These are phyloP conservation scores for Acanthochlamys bracteata DNA, from an alignment of 106 monocot genomes.

Conservation along the genomic window DNA sequence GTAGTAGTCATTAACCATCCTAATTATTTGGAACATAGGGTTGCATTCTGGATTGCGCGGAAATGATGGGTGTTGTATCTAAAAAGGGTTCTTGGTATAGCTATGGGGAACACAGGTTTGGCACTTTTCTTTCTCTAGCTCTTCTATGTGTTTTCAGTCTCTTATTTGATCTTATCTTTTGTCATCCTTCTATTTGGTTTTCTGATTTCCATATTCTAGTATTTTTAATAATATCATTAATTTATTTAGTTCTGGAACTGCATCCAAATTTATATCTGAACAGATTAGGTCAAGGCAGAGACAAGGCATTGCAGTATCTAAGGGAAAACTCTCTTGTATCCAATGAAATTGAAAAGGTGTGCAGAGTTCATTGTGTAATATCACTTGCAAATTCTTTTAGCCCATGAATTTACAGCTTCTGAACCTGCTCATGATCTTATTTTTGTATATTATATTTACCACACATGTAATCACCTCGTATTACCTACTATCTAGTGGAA, in stretches of 20 bases:
- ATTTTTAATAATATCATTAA: too few relatives aligned
- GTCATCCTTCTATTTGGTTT: too few relatives aligned
- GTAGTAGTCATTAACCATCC: too few relatives aligned
- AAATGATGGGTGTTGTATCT: conserved; percentile 54
- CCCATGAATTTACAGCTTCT: too few relatives aligned
- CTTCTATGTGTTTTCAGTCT: too few relatives aligned
- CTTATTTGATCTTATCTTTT: too few relatives aligned
- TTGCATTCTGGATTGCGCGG: conserved; percentile 93
- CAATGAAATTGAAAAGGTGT: conserved; percentile 81
- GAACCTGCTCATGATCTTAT: too few relatives aligned
- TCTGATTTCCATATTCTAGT: too few relatives aligned
- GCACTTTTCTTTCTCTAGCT: neutral
- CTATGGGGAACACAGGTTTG: conserved; percentile 68
- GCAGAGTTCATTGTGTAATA: neutral
- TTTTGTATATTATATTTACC: too few relatives aligned
- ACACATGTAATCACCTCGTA: too few relatives aligned
- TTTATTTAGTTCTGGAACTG: too few relatives aligned
- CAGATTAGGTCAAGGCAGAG: conserved; percentile 94
- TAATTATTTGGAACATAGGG: conserved; percentile 40
- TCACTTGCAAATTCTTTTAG: too few relatives aligned
- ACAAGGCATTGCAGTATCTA: conserved; percentile 86
- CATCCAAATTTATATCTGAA: conserved; percentile 16
- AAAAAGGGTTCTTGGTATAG: conserved; percentile 80
- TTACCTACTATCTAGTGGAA: neutral
- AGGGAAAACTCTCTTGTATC: conserved; percentile 65